Evolutionary conservation across 2,329 filamentous ascomycete genomes (phyloP).

Genomic region (Fonsecaea monophora): DNA sequence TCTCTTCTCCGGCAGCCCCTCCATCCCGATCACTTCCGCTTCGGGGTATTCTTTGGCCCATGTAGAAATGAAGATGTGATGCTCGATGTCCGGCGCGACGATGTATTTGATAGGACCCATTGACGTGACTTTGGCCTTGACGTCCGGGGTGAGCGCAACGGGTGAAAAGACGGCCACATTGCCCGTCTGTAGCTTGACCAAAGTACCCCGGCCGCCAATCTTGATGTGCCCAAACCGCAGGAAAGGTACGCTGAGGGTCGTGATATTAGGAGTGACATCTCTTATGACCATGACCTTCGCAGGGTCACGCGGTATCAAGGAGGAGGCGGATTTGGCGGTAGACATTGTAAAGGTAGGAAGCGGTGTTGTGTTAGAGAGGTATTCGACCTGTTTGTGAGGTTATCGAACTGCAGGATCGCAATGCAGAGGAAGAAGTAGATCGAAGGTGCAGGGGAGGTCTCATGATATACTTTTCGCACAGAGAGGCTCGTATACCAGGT

Average conservation of each 20-base stretch:
- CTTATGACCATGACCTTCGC: slow-evolving; percentile 89
- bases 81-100: slow-evolving; percentile 85
- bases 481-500: slow-evolving; percentile 13
- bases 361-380: slow-evolving; percentile 1
- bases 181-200: slow-evolving; percentile 79
- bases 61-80: slow-evolving; percentile 89
- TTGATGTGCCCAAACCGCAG: slow-evolving; percentile 77
- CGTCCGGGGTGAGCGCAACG: slow-evolving; percentile 78
- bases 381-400: slow-evolving; percentile 7
- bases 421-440: background rate
- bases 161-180: slow-evolving; percentile 89
- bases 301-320: slow-evolving; percentile 73
- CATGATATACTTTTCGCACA: slow-evolving; percentile 25
- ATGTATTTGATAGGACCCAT: slow-evolving; percentile 80
- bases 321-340: slow-evolving; percentile 55
- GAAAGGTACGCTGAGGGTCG: slow-evolving; percentile 84
- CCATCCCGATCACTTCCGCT: slow-evolving; percentile 80
- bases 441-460: background rate
- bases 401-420: background rate
- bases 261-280: slow-evolving; percentile 68
- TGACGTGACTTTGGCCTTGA: slow-evolving; percentile 65
- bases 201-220: slow-evolving; percentile 84
- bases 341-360: slow-evolving; percentile 48
- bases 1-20: slow-evolving; percentile 84
- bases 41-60: slow-evolving; percentile 82